A percentile compares a stretch with the other conserved stretches of the same genome.
These are phyloP conservation scores for Hemileia vastatrix DNA, from an alignment of 1,284 basidiomycete genomes.

Conservation along the genomic window DNA sequence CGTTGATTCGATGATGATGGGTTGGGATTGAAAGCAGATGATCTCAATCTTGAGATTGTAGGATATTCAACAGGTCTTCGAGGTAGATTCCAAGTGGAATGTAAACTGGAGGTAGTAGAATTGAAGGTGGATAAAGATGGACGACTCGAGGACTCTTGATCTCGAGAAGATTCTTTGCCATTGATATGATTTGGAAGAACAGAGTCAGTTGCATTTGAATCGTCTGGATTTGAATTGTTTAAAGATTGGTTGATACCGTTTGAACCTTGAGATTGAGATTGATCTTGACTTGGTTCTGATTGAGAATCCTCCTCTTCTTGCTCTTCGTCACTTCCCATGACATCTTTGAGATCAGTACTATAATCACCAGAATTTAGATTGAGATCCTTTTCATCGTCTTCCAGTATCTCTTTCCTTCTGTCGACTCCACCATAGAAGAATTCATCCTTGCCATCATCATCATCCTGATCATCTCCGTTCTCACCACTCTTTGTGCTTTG, in stretches of 20 bases:
- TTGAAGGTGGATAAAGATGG: too few relatives aligned
- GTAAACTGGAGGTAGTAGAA: too few relatives aligned
- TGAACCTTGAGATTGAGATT: slow-evolving; percentile 1
- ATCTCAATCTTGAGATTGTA: slow-evolving; percentile 27
- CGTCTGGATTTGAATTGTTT: not conserved
- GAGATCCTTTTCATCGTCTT: slow-evolving; percentile 13
- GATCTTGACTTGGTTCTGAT: not conserved
- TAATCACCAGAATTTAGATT: slow-evolving; percentile 14
- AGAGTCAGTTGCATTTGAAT: slow-evolving; percentile 14
- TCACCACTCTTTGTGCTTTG: not conserved
- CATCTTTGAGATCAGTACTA: slow-evolving; percentile 30
- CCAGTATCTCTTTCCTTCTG: not conserved
- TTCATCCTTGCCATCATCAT: not conserved
- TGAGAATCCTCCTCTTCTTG: not conserved
- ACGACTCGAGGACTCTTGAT: too few relatives aligned
- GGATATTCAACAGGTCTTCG: too few relatives aligned
- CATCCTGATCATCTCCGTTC: too few relatives aligned
- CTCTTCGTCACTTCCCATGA: slow-evolving; percentile 32
- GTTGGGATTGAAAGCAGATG: slow-evolving; percentile 24
- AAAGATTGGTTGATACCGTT: slow-evolving; percentile 9
- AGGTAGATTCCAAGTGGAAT: too few relatives aligned
- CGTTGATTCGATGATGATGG: slow-evolving; percentile 11
- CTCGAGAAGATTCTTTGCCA: too few relatives aligned
- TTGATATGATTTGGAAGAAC: too few relatives aligned
- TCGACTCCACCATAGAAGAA: not conserved